phyloP scores from a whole-genome alignment of 2,329 filamentous ascomycete genomes.

The Microcera coccophila region DNA sequence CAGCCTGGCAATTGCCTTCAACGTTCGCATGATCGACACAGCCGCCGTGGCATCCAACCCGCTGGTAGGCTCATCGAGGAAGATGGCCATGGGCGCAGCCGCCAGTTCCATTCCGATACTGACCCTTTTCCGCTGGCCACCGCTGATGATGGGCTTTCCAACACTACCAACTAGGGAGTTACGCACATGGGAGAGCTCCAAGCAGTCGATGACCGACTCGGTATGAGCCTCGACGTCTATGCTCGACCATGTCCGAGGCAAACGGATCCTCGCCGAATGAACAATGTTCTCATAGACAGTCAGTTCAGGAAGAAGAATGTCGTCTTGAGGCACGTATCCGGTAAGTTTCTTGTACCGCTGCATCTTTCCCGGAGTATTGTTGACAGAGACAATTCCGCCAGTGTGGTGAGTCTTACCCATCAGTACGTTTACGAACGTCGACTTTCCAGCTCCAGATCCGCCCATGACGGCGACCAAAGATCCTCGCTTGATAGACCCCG shows the following conservation, averaged over 20 bases:
- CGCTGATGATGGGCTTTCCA: slow-evolving; percentile 49
- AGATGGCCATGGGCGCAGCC: slow-evolving; percentile 53
- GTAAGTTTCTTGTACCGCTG: slow-evolving; percentile 56
- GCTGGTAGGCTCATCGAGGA: slow-evolving; percentile 52
- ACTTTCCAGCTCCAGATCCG: slow-evolving; percentile 56
- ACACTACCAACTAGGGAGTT: slow-evolving; percentile 50
- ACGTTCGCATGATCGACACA: slow-evolving; percentile 51
- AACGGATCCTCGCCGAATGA: slow-evolving; percentile 52
- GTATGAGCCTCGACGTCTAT: slow-evolving; percentile 50
- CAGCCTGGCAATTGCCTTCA: slow-evolving; percentile 50
- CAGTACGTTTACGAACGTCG: slow-evolving; percentile 57
- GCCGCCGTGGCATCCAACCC: slow-evolving; percentile 54
- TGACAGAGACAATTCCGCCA: slow-evolving; percentile 49
- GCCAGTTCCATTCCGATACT: slow-evolving; percentile 58
- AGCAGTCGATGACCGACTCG: slow-evolving; percentile 52
- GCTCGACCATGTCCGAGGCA: slow-evolving; percentile 50
- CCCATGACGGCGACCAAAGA: slow-evolving; percentile 58
- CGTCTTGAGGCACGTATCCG: slow-evolving; percentile 60
- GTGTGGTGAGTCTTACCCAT: slow-evolving; percentile 56
- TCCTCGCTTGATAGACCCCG: slow-evolving; percentile 51
- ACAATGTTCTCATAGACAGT: slow-evolving; percentile 61
- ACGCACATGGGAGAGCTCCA: slow-evolving; percentile 50
- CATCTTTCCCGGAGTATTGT: slow-evolving; percentile 46
- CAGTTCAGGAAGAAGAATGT: slow-evolving; percentile 56
- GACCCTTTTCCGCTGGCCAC: slow-evolving; percentile 55